phyloP scores from a whole-genome alignment of 73 alveolate species.

The Halteria grandinella region DNA sequence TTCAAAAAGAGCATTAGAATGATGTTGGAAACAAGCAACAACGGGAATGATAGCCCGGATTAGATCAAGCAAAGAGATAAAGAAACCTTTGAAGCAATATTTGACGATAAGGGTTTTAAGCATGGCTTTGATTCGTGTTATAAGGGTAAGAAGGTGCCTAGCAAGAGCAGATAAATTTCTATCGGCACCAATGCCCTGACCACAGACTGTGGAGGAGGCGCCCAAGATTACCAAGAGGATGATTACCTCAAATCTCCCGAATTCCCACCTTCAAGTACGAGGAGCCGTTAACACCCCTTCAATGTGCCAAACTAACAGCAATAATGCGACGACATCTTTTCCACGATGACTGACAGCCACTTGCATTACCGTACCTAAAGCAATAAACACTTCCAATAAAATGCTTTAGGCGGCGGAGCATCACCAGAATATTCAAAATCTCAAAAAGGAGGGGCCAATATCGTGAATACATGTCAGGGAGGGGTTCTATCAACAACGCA shows the following conservation, averaged over 20 bases:
- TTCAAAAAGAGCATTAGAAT: not conserved
- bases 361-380: not conserved
- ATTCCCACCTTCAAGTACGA: not conserved
- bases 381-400: not conserved
- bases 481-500: not conserved
- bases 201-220: constrained; percentile 16
- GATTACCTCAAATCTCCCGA: not conserved
- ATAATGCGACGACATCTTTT: not conserved
- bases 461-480: not conserved
- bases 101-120: no score
- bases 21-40: not conserved
- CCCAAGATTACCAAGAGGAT: constrained; percentile 16
- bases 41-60: not conserved
- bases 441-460: not conserved
- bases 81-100: no score
- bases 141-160: constrained; percentile 5
- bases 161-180: constrained; percentile 35
- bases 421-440: not conserved
- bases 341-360: not conserved
- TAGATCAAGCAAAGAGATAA: no score
- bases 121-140: no score
- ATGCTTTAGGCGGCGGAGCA: not conserved
- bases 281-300: not conserved
- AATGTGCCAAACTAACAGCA: not conserved
- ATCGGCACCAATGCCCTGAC: constrained; percentile 41